phyloP scores from a whole-genome alignment of 106 monocot genomes.

The Dioscorea zingiberensis region DNA sequence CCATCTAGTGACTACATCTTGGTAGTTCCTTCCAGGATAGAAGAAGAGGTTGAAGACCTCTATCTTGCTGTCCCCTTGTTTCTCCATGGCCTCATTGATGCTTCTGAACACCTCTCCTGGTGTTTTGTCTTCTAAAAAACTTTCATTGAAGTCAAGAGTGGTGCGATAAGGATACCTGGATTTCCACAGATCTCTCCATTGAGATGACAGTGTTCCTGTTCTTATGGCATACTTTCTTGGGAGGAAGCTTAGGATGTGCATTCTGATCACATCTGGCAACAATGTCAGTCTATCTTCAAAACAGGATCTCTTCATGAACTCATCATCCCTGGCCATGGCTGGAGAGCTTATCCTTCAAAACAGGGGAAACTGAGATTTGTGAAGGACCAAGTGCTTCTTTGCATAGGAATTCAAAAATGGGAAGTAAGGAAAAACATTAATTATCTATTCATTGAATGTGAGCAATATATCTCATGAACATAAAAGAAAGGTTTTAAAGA shows the following conservation, averaged over 20 bases:
- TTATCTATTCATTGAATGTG: too few species aligned
- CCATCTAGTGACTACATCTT: background rate
- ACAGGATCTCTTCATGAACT: background rate
- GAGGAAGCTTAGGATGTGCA: slow-evolving; percentile 1
- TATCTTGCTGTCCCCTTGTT: background rate
- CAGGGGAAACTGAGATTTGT: too few species aligned
- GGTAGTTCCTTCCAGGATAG: background rate
- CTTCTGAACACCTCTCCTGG: background rate
- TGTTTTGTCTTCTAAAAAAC: background rate
- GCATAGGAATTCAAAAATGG: too few species aligned
- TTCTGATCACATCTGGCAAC: background rate
- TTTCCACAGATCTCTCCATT: slow-evolving; percentile 1
- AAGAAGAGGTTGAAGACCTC: slow-evolving; percentile 3
- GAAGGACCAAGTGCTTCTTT: too few species aligned
- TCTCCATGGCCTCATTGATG: background rate
- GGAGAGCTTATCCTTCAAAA: too few species aligned
- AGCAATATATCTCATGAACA: too few species aligned
- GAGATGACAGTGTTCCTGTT: slow-evolving; percentile 1
- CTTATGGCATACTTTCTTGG: slow-evolving; percentile 1
- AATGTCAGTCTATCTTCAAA: background rate
- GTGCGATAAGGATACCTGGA: background rate
- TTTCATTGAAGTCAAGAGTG: background rate
- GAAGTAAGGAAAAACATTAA: too few species aligned
- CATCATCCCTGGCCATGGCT: too few species aligned
- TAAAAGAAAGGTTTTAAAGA: too few species aligned